Evolutionary conservation across 768 basidiomycete species (phyloP).

Genomic region (Termitomyces sp.): DNA sequence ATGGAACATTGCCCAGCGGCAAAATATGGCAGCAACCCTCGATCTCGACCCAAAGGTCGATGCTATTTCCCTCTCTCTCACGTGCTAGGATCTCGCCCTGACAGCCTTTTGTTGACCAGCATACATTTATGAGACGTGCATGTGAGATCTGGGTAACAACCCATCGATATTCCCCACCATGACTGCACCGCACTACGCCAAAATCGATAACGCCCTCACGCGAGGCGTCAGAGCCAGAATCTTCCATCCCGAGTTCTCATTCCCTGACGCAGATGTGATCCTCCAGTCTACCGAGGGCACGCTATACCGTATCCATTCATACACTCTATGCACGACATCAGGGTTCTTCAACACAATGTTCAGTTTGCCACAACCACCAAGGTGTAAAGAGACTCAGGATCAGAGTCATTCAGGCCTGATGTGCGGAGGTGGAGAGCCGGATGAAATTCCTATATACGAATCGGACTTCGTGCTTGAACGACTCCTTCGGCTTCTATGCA

Average conservation of each 20-base stretch:
- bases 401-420: background rate
- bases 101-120: conserved; percentile 14
- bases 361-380: conserved; percentile 43
- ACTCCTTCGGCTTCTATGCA: conserved; percentile 53
- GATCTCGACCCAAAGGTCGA: conserved; percentile 11
- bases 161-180: conserved; percentile 11
- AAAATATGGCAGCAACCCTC: conserved; percentile 9
- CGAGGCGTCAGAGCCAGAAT: conserved; percentile 3
- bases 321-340: conserved; percentile 52
- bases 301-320: conserved; percentile 51
- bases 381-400: conserved; percentile 5
- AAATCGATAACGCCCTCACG: conserved; percentile 4
- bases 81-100: conserved; percentile 17
- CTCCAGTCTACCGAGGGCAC: conserved; percentile 41
- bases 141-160: conserved; percentile 5
- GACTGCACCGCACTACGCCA: conserved; percentile 15
- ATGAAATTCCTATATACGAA: conserved; percentile 34
- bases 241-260: conserved; percentile 29
- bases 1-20: conserved; percentile 14
- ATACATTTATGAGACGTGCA: conserved; percentile 16
- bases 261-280: conserved; percentile 29
- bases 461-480: conserved; percentile 43
- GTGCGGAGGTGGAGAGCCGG: conserved; percentile 10
- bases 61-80: conserved; percentile 14
- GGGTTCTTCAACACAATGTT: conserved; percentile 62